Conservation (phyloP, 495 filamentous ascomycete genomes). For the Daldinia loculata region DNA sequence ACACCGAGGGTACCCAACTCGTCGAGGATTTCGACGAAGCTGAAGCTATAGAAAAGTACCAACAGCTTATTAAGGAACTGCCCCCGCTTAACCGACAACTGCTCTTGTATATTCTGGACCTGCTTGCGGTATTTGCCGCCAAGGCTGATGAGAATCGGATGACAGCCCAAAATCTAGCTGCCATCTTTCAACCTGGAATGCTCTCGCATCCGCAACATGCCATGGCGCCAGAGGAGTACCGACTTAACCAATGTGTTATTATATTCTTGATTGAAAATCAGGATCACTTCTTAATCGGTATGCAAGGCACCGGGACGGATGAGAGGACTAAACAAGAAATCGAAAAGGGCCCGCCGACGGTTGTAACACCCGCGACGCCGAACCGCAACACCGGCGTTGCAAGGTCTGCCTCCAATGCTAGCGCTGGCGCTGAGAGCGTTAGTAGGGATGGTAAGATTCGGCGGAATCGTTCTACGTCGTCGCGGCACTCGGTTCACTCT, state of each 20-base stretch:
- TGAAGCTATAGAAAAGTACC: conserved; percentile 82
- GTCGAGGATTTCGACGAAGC: conserved; percentile 75
- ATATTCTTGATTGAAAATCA: conserved; percentile 99
- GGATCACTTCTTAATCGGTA: conserved; percentile 88
- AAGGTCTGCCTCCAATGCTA: conserved; percentile 85
- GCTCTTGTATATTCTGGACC: conserved; percentile 94
- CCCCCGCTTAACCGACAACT: conserved; percentile 94
- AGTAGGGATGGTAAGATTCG: conserved; percentile 79
- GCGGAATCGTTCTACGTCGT: conserved; percentile 78
- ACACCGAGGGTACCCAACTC: conserved; percentile 63
- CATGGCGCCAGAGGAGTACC: conserved; percentile 93
- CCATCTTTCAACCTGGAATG: conserved; percentile 97
- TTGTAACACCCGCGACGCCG: conserved; percentile 64
- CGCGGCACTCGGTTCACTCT: conserved; percentile 75
- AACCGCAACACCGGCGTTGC: conserved; percentile 62
- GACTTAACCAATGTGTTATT: conserved; percentile 93
- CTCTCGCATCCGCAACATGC: conserved; percentile 93
- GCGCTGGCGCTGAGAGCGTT: conserved; percentile 84
- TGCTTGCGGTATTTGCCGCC: conserved; percentile 97
- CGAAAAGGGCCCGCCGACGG: conserved; percentile 69
- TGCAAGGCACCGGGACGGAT: conserved; percentile 90
- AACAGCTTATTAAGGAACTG: conserved; percentile 89
- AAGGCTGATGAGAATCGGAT: conserved; percentile 97
- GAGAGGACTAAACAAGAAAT: conserved; percentile 87
- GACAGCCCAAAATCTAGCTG: conserved; percentile 93